These are phyloP conservation scores for Coffea eugenioides DNA, from an alignment of 257 asterid genomes.

Conservation along the genomic window DNA sequence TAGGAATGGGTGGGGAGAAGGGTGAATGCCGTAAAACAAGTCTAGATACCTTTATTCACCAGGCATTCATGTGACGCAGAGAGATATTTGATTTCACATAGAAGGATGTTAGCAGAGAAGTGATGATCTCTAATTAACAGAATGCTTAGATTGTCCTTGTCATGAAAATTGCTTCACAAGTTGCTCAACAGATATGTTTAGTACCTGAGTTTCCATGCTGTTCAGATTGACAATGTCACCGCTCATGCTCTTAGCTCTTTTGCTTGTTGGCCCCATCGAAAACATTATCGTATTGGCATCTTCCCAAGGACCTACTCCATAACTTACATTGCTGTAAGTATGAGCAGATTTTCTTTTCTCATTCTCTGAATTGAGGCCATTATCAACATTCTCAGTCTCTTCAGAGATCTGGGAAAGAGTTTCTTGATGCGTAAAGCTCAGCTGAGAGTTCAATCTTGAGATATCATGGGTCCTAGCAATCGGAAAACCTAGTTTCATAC, in stretches of 20 bases:
- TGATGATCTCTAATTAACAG: background rate
- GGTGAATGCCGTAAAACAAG: background rate
- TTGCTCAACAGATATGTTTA: background rate
- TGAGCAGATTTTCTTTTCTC: constrained; percentile 35
- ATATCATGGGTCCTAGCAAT: constrained; percentile 43
- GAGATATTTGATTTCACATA: background rate
- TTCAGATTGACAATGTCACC: constrained; percentile 26
- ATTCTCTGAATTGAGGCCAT: constrained; percentile 14
- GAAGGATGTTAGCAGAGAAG: background rate
- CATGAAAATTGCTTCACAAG: background rate
- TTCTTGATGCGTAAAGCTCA: constrained; percentile 60
- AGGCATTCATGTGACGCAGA: background rate
- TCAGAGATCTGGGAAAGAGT: constrained; percentile 63
- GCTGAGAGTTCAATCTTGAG: constrained; percentile 73
- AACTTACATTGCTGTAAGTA: constrained; percentile 36
- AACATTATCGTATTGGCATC: constrained; percentile 43
- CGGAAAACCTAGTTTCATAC: constrained; percentile 48
- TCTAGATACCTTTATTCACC: background rate
- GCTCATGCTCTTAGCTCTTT: constrained; percentile 34
- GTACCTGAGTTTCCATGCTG: constrained; percentile 68
- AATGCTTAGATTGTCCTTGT: background rate
- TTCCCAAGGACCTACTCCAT: constrained; percentile 60
- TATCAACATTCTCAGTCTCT: constrained; percentile 35
- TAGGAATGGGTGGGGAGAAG: background rate
- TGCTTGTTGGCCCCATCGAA: constrained; percentile 45